Percentiles rank a stretch among this genome's conserved stretches.
Evolutionary conservation across 202 grass and related monocot genomes (phyloP).

Genomic region (Musa balbisiana): DNA sequence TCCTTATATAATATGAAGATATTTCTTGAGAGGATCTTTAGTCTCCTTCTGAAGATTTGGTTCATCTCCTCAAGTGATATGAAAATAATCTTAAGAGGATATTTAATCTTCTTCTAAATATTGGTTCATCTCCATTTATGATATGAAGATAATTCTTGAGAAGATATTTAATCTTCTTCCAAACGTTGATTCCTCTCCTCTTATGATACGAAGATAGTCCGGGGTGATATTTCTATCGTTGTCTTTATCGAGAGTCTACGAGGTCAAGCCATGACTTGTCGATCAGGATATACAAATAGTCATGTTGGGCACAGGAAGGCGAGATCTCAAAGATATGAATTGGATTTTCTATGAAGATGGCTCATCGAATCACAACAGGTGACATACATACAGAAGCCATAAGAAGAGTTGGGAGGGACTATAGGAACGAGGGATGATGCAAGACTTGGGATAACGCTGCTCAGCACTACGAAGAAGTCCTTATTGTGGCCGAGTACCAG

Average conservation of each 20-base stretch:
- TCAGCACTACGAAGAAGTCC: constrained; percentile 2
- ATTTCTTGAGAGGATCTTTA: too few relatives aligned
- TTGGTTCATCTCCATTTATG: too few relatives aligned
- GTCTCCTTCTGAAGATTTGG: too few relatives aligned
- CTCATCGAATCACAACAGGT: constrained; percentile 5
- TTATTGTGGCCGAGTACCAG: constrained; percentile 1
- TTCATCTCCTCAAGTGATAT: too few relatives aligned
- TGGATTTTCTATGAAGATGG: neutral
- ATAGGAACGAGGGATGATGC: neutral
- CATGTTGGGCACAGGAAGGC: neutral
- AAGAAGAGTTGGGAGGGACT: neutral
- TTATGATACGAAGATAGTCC: neutral
- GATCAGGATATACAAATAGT: constrained; percentile 2
- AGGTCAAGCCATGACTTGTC: neutral
- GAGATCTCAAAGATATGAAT: constrained; percentile 5
- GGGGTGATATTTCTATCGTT: neutral
- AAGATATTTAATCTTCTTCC: too few relatives aligned
- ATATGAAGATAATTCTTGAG: too few relatives aligned
- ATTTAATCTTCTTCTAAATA: too few relatives aligned
- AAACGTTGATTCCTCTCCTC: too few relatives aligned
- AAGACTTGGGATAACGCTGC: constrained; percentile 9
- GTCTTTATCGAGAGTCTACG: too few relatives aligned
- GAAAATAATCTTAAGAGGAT: too few relatives aligned
- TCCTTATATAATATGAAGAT: too few relatives aligned
- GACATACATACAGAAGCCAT: neutral